These are phyloP conservation scores for Pichia eremophila DNA, from an alignment of 805 yeast species.

Conservation along the genomic window DNA sequence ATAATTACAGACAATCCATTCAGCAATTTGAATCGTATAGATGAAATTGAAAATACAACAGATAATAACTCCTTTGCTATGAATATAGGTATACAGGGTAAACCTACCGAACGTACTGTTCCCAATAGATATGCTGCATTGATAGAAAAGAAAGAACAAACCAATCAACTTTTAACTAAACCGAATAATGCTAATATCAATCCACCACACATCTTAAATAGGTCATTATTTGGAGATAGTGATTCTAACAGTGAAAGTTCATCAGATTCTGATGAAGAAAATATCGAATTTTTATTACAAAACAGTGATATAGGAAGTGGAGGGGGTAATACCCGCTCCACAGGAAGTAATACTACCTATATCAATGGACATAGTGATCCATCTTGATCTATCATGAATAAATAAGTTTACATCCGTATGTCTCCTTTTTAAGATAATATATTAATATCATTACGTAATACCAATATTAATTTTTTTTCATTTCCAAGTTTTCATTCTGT, in stretches of 20 bases:
- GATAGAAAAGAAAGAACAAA: constrained; percentile 7
- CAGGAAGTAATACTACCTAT: not conserved
- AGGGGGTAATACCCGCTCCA: not conserved
- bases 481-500: too few species aligned
- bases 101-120: not conserved
- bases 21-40: not conserved
- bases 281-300: constrained; percentile 18
- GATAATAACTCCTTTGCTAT: not conserved
- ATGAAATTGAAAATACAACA: not conserved
- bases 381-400: too few species aligned
- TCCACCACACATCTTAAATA: too few species aligned
- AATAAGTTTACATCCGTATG: too few species aligned
- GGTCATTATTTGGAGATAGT: not conserved
- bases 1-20: not conserved
- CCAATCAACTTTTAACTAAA: not conserved
- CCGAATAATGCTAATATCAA: too few species aligned
- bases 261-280: constrained; percentile 16
- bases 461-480: too few species aligned
- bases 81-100: not conserved
- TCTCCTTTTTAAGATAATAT: too few species aligned
- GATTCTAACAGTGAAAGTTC: not conserved
- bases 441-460: too few species aligned
- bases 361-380: not conserved
- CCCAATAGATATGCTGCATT: constrained; percentile 12
- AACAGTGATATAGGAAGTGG: not conserved